Conservation (phyloP, 2,329 filamentous ascomycete genomes). For the Sclerotinia glacialis region DNA sequence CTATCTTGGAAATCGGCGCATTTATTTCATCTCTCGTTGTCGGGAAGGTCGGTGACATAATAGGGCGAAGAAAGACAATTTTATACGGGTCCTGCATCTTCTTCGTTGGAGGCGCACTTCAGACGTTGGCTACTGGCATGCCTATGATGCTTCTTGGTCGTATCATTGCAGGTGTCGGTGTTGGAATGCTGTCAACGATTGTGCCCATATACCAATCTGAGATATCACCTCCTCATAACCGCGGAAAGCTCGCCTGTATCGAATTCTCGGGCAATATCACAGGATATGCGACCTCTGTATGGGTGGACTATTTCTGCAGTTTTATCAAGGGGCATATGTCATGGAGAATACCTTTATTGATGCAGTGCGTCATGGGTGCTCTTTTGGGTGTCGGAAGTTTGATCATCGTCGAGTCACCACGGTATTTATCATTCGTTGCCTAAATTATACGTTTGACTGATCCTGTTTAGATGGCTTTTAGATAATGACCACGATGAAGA, state of each 20-base stretch:
- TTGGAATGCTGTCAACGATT: conserved; percentile 86
- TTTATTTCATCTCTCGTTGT: conserved; percentile 85
- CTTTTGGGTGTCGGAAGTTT: conserved; percentile 82
- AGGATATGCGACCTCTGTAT: conserved; percentile 93
- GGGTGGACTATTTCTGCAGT: conserved; percentile 97
- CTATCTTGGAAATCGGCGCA: conserved; percentile 91
- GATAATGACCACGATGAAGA: conserved; percentile 98
- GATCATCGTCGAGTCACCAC: conserved; percentile 92
- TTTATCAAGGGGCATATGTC: conserved; percentile 82
- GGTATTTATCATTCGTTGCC: conserved; percentile 49
- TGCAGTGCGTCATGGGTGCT: conserved; percentile 93
- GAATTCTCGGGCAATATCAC: conserved; percentile 97
- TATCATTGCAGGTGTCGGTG: conserved; percentile 79
- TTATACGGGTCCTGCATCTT: conserved; percentile 92
- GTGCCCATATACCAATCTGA: conserved; percentile 93
- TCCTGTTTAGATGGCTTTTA: conserved; percentile 77
- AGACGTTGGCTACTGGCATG: conserved; percentile 79
- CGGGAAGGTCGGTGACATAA: conserved; percentile 84
- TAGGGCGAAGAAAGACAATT: conserved; percentile 86
- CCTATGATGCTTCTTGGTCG: conserved; percentile 84
- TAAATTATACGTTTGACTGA: conserved; percentile 14
- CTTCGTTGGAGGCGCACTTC: conserved; percentile 76
- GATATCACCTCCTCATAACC: conserved; percentile 93
- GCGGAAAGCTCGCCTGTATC: conserved; percentile 93
- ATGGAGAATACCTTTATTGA: conserved; percentile 84